Conservation (phyloP, 441 rosid genomes). For the Gossypium lobatum region DNA sequence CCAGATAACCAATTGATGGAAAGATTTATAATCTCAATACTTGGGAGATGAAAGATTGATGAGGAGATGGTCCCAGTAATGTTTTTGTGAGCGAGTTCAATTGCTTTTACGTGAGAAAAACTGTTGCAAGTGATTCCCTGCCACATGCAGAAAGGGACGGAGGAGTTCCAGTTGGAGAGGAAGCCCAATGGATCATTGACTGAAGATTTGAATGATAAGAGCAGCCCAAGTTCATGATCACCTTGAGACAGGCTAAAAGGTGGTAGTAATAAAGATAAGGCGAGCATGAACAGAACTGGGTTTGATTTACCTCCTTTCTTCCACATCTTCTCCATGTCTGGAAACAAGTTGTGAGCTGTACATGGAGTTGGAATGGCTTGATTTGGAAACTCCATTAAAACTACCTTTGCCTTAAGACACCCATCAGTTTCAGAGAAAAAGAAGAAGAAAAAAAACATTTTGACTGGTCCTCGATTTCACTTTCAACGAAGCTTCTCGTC, state of each 20-base stretch:
- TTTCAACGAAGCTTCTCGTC: not conserved
- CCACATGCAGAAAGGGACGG: not conserved
- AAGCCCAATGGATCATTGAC: not conserved
- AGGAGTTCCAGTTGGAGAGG: not conserved
- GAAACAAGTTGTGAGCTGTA: not conserved
- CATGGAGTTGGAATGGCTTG: no score
- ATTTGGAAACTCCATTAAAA: not conserved
- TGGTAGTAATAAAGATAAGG: not conserved
- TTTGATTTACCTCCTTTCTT: not conserved
- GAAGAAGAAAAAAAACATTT: not conserved
- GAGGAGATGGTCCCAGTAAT: not conserved
- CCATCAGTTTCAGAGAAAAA: not conserved
- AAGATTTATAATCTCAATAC: not conserved
- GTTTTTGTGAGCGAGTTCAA: not conserved
- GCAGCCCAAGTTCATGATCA: not conserved
- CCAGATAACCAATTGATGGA: not conserved
- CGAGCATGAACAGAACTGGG: not conserved
- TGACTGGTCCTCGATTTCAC: not conserved
- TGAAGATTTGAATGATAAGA: not conserved
- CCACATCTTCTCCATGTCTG: not conserved
- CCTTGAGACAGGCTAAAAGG: not conserved
- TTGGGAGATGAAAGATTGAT: not conserved
- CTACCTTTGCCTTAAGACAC: not conserved
- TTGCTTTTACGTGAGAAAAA: not conserved
- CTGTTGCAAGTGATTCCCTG: not conserved